Percentiles rank a stretch among this genome's conserved stretches.
Conservation (phyloP, 345 rosid genomes). For the Trapa incisa region DNA sequence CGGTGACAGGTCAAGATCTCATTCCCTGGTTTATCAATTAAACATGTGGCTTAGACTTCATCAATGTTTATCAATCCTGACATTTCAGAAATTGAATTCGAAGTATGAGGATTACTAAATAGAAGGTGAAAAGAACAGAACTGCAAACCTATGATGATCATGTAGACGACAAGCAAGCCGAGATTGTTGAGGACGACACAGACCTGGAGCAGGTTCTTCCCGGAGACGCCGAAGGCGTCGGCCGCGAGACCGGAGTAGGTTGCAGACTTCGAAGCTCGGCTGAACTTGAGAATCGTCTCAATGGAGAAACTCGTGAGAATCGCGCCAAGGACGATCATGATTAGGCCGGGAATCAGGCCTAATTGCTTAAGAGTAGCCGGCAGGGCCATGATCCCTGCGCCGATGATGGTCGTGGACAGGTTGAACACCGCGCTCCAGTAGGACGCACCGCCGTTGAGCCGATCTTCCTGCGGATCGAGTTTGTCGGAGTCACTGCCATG, state of each 20-base stretch:
- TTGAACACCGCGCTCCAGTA: conserved; percentile 52
- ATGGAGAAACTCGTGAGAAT: conserved; percentile 40
- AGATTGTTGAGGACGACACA: conserved; percentile 50
- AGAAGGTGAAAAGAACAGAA: background rate
- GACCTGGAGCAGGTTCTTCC: conserved; percentile 35
- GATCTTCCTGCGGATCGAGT: conserved; percentile 9
- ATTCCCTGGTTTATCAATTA: background rate
- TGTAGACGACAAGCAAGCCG: conserved; percentile 57
- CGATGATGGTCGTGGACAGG: conserved; percentile 54
- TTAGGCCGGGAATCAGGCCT: conserved; percentile 40
- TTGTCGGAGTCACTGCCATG: conserved; percentile 6
- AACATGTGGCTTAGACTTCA: background rate
- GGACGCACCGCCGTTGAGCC: conserved; percentile 35
- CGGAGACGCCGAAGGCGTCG: conserved; percentile 37
- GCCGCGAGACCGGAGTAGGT: conserved; percentile 42
- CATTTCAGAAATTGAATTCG: background rate
- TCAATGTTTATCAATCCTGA: background rate
- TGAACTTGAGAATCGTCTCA: conserved; percentile 34
- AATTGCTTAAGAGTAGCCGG: conserved; percentile 46
- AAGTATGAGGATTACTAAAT: background rate
- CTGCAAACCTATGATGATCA: conserved; percentile 44
- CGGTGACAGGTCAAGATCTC: background rate
- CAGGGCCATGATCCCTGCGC: conserved; percentile 64
- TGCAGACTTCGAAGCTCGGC: conserved; percentile 39
- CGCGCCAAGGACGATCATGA: conserved; percentile 30